Evolutionary conservation across 2,329 filamentous ascomycete species (phyloP), one percentile per base, ranked within the genome.

Genomic region (Cercospora sp.): DNA sequence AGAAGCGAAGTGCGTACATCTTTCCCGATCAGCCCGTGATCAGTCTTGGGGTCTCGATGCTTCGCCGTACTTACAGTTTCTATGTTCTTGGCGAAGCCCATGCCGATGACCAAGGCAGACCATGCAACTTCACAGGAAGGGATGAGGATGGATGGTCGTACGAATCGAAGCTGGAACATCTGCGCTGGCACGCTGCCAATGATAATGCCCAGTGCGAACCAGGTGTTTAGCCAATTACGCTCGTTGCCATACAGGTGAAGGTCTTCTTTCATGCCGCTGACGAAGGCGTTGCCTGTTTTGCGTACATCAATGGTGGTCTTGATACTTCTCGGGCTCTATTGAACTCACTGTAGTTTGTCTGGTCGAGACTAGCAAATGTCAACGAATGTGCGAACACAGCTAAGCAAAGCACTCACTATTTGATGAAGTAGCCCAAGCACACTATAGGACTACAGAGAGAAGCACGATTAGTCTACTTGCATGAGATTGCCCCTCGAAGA

Each of bases 251-350:
- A 66, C 12, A 71, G 60, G 28, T 72, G 64, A 30, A 82, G 69
- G 60, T 82, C 79, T 69, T 81, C 79, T 67, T 77, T 77, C 80
- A 82, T 82, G 5, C 80, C 80, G 58, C 76, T 73, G 12, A 82
- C 78, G 63, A 80, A 82, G 8, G 80, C 80, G 73, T 82, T 82
- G 69, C n/a, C 40, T 66, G 20, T 20, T 31, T 23, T 1, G 20
- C 2, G 2, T n/a, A 12, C 5, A 26, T 36, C 16, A 33, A n/a
- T 53, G 16, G 45, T 12, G 1, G 16, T 28, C 30, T n/a, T 23
- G 30, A 40, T 13, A 18, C 5, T 36, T 20, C 12, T 51, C 26
- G 13, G 10, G 16, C 2, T 8, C 7, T 12, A 4, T 26, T 8
- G 12, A 20, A 23, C 60, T 31, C 10, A 63, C 60, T 51, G 42